Percentiles rank a stretch among this genome's conserved stretches.
These are phyloP conservation scores for Candida tropicalis DNA, from an alignment of 1,139 yeast species.

Conservation along the genomic window DNA sequence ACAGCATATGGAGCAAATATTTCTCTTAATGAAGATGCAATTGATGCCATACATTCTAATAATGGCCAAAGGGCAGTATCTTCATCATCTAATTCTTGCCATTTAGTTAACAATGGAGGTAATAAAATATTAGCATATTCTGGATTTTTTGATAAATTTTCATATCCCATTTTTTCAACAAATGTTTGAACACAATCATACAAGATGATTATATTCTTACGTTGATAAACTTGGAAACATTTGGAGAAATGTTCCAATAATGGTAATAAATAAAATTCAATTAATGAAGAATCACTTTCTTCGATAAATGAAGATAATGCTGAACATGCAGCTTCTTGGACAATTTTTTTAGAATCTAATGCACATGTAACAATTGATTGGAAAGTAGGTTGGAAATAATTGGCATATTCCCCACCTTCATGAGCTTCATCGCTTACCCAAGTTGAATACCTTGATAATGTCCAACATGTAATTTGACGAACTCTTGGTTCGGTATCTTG, in stretches of 20 bases:
- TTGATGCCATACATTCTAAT: conserved; percentile 87
- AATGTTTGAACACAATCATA: conserved; percentile 94
- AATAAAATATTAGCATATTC: conserved; percentile 62
- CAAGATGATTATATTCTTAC: conserved; percentile 75
- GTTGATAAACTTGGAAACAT: conserved; percentile 78
- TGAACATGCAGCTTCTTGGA: conserved; percentile 92
- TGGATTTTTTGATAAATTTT: conserved; percentile 53
- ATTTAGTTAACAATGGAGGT: conserved; percentile 80
- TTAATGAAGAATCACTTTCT: conserved; percentile 65
- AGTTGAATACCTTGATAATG: conserved; percentile 77
- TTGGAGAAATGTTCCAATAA: conserved; percentile 68
- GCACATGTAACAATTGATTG: conserved; percentile 75
- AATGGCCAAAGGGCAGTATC: conserved; percentile 90
- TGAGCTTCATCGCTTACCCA: conserved; percentile 78
- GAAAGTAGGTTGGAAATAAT: conserved; percentile 74
- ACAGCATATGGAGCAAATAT: conserved; percentile 87
- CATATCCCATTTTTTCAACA: conserved; percentile 72
- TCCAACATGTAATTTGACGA: conserved; percentile 94
- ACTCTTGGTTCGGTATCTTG: conserved; percentile 81
- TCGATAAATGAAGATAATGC: conserved; percentile 85
- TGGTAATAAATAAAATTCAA: conserved; percentile 51
- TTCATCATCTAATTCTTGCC: conserved; percentile 73
- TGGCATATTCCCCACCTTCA: conserved; percentile 62
- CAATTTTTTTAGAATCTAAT: conserved; percentile 83
- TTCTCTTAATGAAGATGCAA: conserved; percentile 86